Percentiles rank a stretch among this genome's conserved stretches.
Conservation (phyloP, 1,284 basidiomycete genomes). For the Stygiomarasmius scandens region DNA sequence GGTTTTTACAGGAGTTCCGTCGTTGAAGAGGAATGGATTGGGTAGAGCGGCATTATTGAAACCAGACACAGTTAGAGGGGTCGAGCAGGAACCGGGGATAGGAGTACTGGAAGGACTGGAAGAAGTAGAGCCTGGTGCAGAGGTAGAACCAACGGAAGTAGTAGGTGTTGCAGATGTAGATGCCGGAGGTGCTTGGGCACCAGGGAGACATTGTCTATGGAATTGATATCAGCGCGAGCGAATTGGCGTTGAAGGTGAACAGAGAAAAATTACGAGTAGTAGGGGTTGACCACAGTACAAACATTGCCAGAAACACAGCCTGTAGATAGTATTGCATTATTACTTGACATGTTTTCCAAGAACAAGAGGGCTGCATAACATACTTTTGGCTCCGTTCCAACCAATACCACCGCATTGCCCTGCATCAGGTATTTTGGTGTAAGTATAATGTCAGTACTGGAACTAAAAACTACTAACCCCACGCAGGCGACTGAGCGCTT, state of each 20-base stretch:
- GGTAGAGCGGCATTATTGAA: slow-evolving; percentile 10
- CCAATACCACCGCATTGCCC: slow-evolving; percentile 10
- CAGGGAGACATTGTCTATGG: slow-evolving; percentile 8
- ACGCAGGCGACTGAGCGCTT: no score
- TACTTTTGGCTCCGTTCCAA: slow-evolving; percentile 5
- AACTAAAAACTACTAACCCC: no score
- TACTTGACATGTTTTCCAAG: neutral
- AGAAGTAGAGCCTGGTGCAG: neutral
- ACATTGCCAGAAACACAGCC: slow-evolving; percentile 2
- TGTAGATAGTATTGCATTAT: neutral
- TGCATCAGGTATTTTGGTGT: neutral
- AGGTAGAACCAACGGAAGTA: neutral
- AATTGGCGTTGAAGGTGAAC: neutral
- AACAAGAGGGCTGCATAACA: neutral
- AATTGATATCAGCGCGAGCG: neutral
- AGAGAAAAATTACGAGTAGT: slow-evolving; percentile 2
- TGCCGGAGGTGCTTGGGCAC: neutral
- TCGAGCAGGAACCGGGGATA: neutral
- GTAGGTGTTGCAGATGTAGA: neutral
- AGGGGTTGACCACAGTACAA: slow-evolving; percentile 3
- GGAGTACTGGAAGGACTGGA: neutral
- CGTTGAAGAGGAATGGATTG: slow-evolving; percentile 13
- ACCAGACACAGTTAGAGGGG: slow-evolving; percentile 1
- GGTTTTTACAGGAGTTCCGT: slow-evolving; percentile 34
- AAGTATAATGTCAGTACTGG: no score